These are phyloP conservation scores for Penicillium polonicum DNA, from an alignment of 2,329 filamentous ascomycete species.

Conservation along the genomic window DNA sequence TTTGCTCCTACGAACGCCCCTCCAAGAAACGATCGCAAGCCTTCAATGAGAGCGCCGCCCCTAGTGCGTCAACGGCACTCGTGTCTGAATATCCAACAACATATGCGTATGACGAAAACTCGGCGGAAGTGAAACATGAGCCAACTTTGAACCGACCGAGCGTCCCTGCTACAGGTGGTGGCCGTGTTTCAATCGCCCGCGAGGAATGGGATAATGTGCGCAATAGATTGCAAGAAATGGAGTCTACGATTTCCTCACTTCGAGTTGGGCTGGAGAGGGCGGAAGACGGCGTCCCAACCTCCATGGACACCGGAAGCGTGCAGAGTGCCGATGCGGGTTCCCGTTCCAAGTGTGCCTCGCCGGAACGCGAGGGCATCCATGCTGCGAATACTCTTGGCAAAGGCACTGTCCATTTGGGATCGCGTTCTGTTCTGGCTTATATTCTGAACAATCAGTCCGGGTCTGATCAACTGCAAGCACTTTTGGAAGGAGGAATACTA, in stretches of 20 bases:
- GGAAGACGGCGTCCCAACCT: conserved; percentile 31
- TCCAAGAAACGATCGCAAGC: conserved; percentile 44
- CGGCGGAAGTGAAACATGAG: conserved; percentile 28
- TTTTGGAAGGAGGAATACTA: conserved; percentile 61
- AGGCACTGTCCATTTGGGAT: conserved; percentile 61
- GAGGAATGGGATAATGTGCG: conserved; percentile 48
- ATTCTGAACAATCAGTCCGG: conserved; percentile 56
- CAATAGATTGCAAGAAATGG: conserved; percentile 44
- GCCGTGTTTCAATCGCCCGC: conserved; percentile 41
- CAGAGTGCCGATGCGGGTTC: conserved; percentile 33
- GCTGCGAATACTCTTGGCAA: conserved; percentile 59
- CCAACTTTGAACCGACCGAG: conserved; percentile 15
- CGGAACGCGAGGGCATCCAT: conserved; percentile 57
- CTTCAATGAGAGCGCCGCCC: conserved; percentile 25
- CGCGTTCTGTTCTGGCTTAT: conserved; percentile 61
- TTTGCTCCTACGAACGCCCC: conserved; percentile 51
- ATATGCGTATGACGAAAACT: conserved; percentile 21
- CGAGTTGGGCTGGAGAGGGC: conserved; percentile 41
- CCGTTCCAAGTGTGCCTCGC: conserved; percentile 36
- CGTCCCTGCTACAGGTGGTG: conserved; percentile 19
- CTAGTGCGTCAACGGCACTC: conserved; percentile 10
- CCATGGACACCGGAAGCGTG: conserved; percentile 31
- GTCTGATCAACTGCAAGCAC: conserved; percentile 51
- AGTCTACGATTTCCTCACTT: conserved; percentile 41
- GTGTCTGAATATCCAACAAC: conserved; percentile 11